A percentile compares a stretch with the other conserved stretches of the same genome.
phyloP scores from a whole-genome alignment of 2,329 filamentous ascomycete species.

The Diaporthe citri region DNA sequence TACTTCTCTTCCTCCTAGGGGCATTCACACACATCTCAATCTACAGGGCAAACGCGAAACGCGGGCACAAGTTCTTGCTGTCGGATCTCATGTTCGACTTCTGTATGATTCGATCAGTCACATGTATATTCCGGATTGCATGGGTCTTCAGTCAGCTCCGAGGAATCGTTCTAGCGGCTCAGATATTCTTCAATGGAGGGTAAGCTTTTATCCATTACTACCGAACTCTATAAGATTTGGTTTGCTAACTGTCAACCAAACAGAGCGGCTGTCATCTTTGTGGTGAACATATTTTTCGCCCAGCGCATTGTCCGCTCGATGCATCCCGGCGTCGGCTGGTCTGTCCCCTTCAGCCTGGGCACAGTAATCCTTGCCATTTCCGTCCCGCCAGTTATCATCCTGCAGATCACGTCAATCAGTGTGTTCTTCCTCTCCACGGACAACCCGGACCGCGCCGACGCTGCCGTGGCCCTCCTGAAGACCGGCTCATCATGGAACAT shows the following conservation, averaged over 20 bases:
- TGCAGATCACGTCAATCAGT: conserved; percentile 48
- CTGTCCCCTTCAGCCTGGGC: conserved; percentile 44
- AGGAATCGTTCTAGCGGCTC: conserved; percentile 50
- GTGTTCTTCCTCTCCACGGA: conserved; percentile 46
- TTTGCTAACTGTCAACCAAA: neutral
- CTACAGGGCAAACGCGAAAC: conserved; percentile 47
- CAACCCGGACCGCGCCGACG: conserved; percentile 39
- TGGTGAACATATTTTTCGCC: conserved; percentile 55
- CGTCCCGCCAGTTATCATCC: conserved; percentile 47
- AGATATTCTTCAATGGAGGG: conserved; percentile 53
- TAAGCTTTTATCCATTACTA: conserved; percentile 32
- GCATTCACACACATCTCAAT: conserved; percentile 45
- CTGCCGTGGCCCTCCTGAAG: conserved; percentile 40
- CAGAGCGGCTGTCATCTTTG: conserved; percentile 51
- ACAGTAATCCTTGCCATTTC: conserved; percentile 46
- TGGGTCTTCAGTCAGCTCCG: conserved; percentile 48
- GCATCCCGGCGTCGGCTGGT: conserved; percentile 53
- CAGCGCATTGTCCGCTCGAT: conserved; percentile 55
- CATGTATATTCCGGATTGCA: conserved; percentile 52
- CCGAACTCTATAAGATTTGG: neutral
- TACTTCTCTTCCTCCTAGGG: conserved; percentile 44
- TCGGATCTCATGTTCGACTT: conserved; percentile 54
- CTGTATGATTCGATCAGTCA: conserved; percentile 51
- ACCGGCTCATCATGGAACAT: conserved; percentile 43
- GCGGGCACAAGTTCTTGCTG: conserved; percentile 54